Evolutionary conservation across 176 grass and related monocot species (phyloP).

Genomic region (Oropetium thomaeum): DNA sequence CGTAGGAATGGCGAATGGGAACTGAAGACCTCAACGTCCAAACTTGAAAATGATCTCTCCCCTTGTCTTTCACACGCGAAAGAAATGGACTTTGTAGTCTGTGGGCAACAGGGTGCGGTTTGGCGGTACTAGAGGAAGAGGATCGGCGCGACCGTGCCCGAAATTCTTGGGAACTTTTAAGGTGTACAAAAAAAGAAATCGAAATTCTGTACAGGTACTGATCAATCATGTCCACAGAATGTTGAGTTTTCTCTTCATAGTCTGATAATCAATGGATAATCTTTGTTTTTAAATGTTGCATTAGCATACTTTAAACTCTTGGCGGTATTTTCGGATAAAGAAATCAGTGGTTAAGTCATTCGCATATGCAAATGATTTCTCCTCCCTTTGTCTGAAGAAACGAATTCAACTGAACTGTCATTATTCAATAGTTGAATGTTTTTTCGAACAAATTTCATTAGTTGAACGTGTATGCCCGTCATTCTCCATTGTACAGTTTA

Average conservation of each 20-base stretch:
- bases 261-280: too few relatives aligned
- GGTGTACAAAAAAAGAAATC: not conserved
- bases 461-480: not conserved
- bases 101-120: not conserved
- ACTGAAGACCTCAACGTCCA: not conserved
- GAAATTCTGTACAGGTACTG: not conserved
- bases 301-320: too few relatives aligned
- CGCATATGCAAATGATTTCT: not conserved
- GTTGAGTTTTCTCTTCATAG: not conserved
- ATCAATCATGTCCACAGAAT: not conserved
- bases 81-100: not conserved
- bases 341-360: not conserved
- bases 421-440: too few relatives aligned
- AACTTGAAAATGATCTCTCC: not conserved
- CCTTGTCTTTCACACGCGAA: not conserved
- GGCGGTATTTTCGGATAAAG: not conserved
- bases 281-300: too few relatives aligned
- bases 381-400: not conserved
- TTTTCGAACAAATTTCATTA: not conserved
- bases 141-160: not conserved
- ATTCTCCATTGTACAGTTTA: not conserved
- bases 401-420: not conserved
- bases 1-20: constrained; percentile 39
- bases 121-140: too few relatives aligned
- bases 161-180: not conserved